A percentile compares a stretch with the other conserved stretches of the same genome.
phyloP scores from a whole-genome alignment of 2,329 filamentous ascomycete species.

The Colletotrichum theobromicola region DNA sequence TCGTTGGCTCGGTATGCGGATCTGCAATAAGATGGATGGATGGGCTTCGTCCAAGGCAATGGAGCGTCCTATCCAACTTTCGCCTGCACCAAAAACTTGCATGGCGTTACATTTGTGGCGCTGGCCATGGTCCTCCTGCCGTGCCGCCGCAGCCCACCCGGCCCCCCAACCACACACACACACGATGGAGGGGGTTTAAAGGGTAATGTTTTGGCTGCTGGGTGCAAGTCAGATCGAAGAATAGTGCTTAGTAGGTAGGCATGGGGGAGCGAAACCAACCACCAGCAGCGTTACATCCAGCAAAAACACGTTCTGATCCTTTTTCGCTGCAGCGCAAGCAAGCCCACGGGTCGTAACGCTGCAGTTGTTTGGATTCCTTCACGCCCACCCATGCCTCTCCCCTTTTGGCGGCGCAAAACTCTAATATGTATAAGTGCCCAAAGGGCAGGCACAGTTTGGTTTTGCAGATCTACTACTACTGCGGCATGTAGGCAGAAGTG shows the following conservation, averaged over 20 bases:
- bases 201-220: background rate
- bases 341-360: background rate
- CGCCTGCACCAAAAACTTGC: slow-evolving; percentile 1
- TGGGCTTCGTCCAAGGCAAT: background rate
- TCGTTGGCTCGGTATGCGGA: background rate
- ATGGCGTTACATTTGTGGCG: slow-evolving; percentile 8
- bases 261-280: background rate
- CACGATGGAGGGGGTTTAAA: too few species aligned
- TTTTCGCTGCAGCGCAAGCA: background rate
- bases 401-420: background rate
- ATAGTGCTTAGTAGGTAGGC: too few species aligned
- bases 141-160: too few species aligned
- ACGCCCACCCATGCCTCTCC: background rate
- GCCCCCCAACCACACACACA: background rate
- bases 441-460: background rate
- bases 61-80: background rate
- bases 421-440: background rate
- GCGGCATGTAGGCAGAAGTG: too few species aligned
- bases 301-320: background rate
- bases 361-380: background rate
- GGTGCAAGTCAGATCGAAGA: background rate
- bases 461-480: background rate
- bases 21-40: background rate
- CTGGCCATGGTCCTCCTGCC: background rate
- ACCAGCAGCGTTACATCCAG: background rate